Base-by-base conservation (phyloP, 2,329 filamentous ascomycete species). In the Penicillium sp. region DNA sequence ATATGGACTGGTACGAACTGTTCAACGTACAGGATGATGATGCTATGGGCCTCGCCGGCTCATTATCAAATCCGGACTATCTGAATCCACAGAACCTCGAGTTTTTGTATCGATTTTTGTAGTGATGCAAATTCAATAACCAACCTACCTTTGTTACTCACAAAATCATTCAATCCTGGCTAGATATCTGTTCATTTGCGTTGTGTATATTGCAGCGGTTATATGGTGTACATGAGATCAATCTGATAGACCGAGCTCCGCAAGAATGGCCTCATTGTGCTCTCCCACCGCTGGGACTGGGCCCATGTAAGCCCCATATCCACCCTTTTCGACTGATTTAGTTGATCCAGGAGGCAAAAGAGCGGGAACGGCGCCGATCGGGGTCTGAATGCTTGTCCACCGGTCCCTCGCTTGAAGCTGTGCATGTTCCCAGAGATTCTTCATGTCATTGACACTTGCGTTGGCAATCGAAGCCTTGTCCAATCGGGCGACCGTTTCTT, bases 391-490 rank as follows among this genome's bases (percentile, higher is more conserved):
- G 41, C 79, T 64, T 0, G 74, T 73, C 78, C 78, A 82, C 10
- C 79, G 65, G 0, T 66, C 63, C n/a, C 80, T 65, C 1, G 78
- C 77, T 35, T 67, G 61, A 0, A 81, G 67, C 52, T 81, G 79
- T 1, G 74, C 74, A 52, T 82, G 79, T 0, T 74, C 62, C 79
- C 79, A 81, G 0, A 81, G 69, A 3, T 70, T 76, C 10, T 76
- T 66, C 77, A 82, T 79, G 37, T 78, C 73, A 46, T 79, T 80
- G 18, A 81, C 71, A 30, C 72, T 78, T 3, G 78, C 77, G 55
- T 81, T 81, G 0, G 80, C 79, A 38, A 81, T 80, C 0, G 71
- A 69, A 0, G 76, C 76, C 2, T 60, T 61, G 41, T 81, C 77
- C 16, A 81, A 64, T 22, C 65, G 69, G 12, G 58, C 55, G 5